Percentiles rank a stretch among this genome's conserved stretches.
phyloP scores from a whole-genome alignment of 495 filamentous ascomycete genomes.

The Penicillium manginii region DNA sequence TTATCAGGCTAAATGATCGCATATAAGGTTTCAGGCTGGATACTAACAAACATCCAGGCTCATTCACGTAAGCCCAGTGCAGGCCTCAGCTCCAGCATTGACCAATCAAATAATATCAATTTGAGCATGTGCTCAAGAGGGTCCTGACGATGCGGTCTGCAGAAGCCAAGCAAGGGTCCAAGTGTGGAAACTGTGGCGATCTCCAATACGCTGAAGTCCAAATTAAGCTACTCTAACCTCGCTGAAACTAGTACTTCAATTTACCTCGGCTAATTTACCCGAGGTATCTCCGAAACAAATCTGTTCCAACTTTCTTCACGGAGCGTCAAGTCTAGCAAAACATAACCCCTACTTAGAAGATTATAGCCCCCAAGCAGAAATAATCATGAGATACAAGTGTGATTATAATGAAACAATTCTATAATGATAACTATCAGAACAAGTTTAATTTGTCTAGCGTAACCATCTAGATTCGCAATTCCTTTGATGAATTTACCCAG shows the following conservation, averaged over 20 bases:
- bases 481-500: conserved; percentile 1
- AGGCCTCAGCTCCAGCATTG: background rate
- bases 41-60: background rate
- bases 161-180: conserved; percentile 11
- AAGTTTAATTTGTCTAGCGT: background rate
- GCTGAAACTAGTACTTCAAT: background rate
- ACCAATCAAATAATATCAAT: background rate
- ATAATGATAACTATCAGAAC: background rate
- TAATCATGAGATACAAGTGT: conserved; percentile 3
- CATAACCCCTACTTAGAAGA: background rate
- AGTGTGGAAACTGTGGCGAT: background rate
- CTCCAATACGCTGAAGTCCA: background rate
- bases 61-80: background rate
- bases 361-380: background rate
- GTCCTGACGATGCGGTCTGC: background rate
- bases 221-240: background rate
- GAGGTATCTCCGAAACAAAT: conserved; percentile 3
- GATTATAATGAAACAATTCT: conserved; percentile 13
- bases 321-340: background rate
- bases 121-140: background rate
- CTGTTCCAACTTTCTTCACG: conserved; percentile 1
- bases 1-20: conserved; percentile 10
- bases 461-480: background rate
- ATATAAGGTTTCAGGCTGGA: conserved; percentile 6
- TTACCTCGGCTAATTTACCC: conserved; percentile 1